These are phyloP conservation scores for Colletotrichum sidae DNA, from an alignment of 2,329 filamentous ascomycete genomes.

Conservation along the genomic window DNA sequence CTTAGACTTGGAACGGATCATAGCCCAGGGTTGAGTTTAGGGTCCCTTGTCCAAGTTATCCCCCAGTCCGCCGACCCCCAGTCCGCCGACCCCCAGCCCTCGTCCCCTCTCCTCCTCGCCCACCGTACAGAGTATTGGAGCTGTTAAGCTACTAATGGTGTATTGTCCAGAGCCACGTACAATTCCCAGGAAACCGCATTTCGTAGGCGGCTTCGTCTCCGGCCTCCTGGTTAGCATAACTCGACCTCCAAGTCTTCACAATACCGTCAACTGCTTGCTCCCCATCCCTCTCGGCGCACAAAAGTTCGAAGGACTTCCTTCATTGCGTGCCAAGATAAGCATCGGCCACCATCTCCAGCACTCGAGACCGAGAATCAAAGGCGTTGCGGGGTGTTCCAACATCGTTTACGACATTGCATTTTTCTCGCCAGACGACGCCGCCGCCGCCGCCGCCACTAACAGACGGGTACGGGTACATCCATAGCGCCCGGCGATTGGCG, in stretches of 20 bases:
- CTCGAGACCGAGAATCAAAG: neutral
- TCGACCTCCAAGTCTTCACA: no score
- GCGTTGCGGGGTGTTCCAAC: slow-evolving; percentile 7
- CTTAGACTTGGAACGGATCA: slow-evolving; percentile 20
- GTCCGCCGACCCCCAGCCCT: neutral
- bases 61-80: neutral
- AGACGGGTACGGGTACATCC: slow-evolving; percentile 27
- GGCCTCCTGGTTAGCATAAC: no score
- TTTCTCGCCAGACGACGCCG: neutral
- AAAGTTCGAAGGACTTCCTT: no score
- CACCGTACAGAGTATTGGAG: no score
- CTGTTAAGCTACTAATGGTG: no score
- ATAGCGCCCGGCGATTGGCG: slow-evolving; percentile 35
- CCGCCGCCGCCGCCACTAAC: slow-evolving; percentile 22
- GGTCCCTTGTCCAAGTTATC: neutral
- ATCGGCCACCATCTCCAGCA: neutral
- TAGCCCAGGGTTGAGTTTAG: neutral
- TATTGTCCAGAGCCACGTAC: no score
- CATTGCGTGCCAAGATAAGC: no score
- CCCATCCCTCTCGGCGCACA: no score
- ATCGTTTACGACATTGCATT: neutral
- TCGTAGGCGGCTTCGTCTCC: no score
- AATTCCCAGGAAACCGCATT: no score
- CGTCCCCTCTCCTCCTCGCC: no score
- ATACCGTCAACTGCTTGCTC: no score